Conservation (phyloP, 139 green algal genomes). For the Volvox africanus region DNA sequence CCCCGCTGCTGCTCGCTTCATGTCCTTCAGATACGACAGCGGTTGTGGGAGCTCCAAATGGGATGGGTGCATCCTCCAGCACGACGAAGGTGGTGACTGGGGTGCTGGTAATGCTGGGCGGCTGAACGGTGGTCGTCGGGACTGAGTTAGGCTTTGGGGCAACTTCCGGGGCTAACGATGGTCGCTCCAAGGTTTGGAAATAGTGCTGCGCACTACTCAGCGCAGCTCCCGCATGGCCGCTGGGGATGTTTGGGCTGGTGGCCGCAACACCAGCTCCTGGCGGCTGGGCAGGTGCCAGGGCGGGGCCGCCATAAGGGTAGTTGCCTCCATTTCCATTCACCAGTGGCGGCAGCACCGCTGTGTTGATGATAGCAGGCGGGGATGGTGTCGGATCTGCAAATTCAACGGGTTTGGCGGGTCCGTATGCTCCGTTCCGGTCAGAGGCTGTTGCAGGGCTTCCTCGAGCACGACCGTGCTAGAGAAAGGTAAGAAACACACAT, state of each 20-base stretch:
- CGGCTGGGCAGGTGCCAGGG: neutral
- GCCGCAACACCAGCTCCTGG: neutral
- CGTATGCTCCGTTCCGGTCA: neutral
- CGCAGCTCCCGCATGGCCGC: neutral
- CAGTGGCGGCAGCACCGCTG: neutral
- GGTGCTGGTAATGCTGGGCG: neutral
- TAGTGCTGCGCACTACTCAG: neutral
- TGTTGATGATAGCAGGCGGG: neutral
- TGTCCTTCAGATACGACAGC: no score
- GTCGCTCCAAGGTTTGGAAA: neutral
- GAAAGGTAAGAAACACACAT: no score
- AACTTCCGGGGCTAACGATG: neutral
- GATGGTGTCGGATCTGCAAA: neutral
- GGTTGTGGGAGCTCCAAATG: neutral
- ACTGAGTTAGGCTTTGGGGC: no score
- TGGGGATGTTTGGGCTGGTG: neutral
- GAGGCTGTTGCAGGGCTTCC: neutral
- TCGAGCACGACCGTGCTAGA: no score
- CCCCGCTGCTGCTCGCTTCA: neutral
- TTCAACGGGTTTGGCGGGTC: no score
- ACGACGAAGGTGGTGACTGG: constrained; percentile 23
- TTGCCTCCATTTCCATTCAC: neutral
- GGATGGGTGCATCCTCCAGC: constrained; percentile 37
- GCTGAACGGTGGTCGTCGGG: neutral
- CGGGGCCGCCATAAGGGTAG: neutral